These are phyloP conservation scores for Cryptococcus deneoformans DNA, from an alignment of 1,284 basidiomycete genomes.

Conservation along the genomic window DNA sequence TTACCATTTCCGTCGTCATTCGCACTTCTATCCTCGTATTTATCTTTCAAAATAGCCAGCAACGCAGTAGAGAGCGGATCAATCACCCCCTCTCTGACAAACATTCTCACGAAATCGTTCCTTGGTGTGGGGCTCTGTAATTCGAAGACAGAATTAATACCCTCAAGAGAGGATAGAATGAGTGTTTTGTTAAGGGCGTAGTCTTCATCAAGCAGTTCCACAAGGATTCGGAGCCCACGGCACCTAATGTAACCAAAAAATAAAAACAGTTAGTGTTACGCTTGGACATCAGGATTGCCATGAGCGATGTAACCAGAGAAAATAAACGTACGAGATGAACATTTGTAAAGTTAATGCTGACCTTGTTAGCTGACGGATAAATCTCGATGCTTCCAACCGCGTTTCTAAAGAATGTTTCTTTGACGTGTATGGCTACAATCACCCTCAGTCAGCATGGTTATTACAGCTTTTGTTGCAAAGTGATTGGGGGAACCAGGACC, in stretches of 20 bases:
- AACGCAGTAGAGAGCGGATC: conserved; percentile 90
- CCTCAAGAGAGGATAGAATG: conserved; percentile 91
- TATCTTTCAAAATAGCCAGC: conserved; percentile 76
- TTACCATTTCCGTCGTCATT: background rate
- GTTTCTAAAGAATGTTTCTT: conserved; percentile 93
- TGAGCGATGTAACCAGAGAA: background rate
- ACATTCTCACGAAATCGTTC: conserved; percentile 98
- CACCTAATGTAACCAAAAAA: conserved; percentile 57
- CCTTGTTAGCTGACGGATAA: conserved; percentile 86
- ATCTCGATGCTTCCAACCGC: conserved; percentile 90
- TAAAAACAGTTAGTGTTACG: background rate
- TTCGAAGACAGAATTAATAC: conserved; percentile 92
- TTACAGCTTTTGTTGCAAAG: conserved; percentile 25
- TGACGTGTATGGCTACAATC: conserved; percentile 69
- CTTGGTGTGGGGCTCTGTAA: conserved; percentile 88
- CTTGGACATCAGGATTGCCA: background rate
- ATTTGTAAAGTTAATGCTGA: conserved; percentile 92
- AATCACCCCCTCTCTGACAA: conserved; percentile 89
- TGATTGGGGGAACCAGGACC: background rate
- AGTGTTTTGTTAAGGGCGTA: conserved; percentile 84
- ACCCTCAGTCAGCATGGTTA: background rate
- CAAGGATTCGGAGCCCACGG: conserved; percentile 87
- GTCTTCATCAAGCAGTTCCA: conserved; percentile 94
- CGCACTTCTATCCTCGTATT: conserved; percentile 56
- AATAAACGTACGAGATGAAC: conserved; percentile 81